These are phyloP conservation scores for Ogataea trehaloabstinens DNA, from an alignment of 805 yeast species.

Conservation along the genomic window DNA sequence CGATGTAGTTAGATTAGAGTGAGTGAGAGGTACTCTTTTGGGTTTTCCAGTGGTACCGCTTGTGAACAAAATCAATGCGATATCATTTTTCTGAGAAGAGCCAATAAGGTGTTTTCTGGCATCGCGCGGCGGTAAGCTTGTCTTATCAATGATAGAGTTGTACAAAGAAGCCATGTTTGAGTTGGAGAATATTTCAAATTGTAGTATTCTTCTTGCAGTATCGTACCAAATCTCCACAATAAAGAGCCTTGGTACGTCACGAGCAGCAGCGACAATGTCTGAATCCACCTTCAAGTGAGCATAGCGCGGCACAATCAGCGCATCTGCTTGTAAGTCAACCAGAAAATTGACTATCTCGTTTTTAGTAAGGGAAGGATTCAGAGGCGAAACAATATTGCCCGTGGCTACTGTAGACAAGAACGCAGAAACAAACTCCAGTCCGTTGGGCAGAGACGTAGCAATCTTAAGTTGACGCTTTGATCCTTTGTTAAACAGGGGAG, in stretches of 20 bases:
- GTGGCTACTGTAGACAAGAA: constrained; percentile 58
- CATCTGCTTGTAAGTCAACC: constrained; percentile 55
- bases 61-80: constrained; percentile 68
- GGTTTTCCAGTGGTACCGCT: constrained; percentile 79
- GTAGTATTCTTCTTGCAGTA: constrained; percentile 39
- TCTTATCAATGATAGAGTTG: constrained; percentile 18
- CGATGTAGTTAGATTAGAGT: constrained; percentile 58
- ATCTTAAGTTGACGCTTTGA: constrained; percentile 41
- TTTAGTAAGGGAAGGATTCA: constrained; percentile 61
- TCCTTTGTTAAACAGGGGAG: constrained; percentile 38
- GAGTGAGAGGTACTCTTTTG: constrained; percentile 71
- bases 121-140: constrained; percentile 12
- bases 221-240: constrained; percentile 54
- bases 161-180: constrained; percentile 13
- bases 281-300: constrained; percentile 32
- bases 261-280: constrained; percentile 27
- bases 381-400: constrained; percentile 63
- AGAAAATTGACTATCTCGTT: constrained; percentile 64
- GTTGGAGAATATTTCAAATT: constrained; percentile 30
- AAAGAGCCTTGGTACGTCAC: constrained; percentile 47
- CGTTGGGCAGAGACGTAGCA: constrained; percentile 61
- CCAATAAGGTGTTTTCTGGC: constrained; percentile 11
- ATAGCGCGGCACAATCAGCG: constrained; percentile 58
- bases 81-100: constrained; percentile 35
- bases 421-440: constrained; percentile 54